Evolutionary conservation across 1,139 yeast genomes (phyloP).

Genomic region (Ogataea hybrid): DNA sequence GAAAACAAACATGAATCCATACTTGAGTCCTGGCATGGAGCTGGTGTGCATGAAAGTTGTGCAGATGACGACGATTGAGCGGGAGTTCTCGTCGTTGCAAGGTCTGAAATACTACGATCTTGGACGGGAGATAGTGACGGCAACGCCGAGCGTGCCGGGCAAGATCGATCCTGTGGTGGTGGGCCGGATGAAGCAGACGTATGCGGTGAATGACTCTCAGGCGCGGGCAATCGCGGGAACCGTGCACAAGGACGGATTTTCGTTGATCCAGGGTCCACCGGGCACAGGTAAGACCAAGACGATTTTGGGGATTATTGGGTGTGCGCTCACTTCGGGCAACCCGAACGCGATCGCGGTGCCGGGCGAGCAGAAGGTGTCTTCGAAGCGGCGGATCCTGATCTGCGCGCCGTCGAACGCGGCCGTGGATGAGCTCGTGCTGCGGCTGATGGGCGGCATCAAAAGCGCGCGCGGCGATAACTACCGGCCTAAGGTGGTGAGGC

Average conservation of each 20-base stretch:
- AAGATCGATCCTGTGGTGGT: too few relatives aligned
- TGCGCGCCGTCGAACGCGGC: slow-evolving; percentile 99
- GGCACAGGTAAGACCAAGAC: slow-evolving; percentile 99
- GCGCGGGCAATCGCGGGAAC: slow-evolving; percentile 85
- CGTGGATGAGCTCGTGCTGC: slow-evolving; percentile 90
- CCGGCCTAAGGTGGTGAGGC: slow-evolving; percentile 74
- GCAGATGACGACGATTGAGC: too few relatives aligned
- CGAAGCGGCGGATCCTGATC: slow-evolving; percentile 55
- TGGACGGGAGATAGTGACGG: too few relatives aligned
- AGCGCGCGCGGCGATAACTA: slow-evolving; percentile 56
- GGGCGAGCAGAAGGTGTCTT: slow-evolving; percentile 18
- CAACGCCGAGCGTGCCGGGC: too few relatives aligned
- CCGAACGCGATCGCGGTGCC: slow-evolving; percentile 38
- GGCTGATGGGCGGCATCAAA: slow-evolving; percentile 72
- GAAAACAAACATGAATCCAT: too few relatives aligned
- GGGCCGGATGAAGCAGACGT: too few relatives aligned
- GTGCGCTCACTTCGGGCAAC: slow-evolving; percentile 48
- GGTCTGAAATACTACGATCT: too few relatives aligned
- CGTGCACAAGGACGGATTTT: slow-evolving; percentile 67
- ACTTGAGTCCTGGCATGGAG: too few relatives aligned
- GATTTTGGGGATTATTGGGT: slow-evolving; percentile 86
- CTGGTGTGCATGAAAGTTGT: too few relatives aligned
- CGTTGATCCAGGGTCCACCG: slow-evolving; percentile 95
- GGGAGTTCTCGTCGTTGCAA: too few relatives aligned
- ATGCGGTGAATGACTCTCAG: too few relatives aligned